Evolutionary conservation across 2,329 filamentous ascomycete genomes (phyloP).

Genomic region (Apiospora pterosperma): DNA sequence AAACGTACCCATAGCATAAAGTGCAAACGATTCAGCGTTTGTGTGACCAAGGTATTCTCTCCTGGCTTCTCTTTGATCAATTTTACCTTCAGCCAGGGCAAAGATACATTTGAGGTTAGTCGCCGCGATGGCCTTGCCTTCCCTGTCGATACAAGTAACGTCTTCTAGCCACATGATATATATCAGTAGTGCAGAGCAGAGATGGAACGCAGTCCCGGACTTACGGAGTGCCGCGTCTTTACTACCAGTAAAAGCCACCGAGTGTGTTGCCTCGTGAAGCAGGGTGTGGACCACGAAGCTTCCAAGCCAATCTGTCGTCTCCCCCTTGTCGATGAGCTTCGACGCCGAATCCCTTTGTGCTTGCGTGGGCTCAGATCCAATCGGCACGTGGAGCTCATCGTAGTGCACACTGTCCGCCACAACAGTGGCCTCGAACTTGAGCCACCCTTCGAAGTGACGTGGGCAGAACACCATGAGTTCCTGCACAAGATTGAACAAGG

Average conservation of each 20-base stretch:
- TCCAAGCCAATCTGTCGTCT: background rate
- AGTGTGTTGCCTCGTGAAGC: background rate
- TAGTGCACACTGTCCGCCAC: background rate
- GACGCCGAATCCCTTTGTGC: background rate
- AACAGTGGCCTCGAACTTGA: background rate
- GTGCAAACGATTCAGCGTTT: background rate
- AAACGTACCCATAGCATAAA: background rate
- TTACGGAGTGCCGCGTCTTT: too few relatives aligned
- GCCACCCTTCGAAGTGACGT: background rate
- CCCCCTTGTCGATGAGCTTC: background rate
- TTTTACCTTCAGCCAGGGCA: background rate
- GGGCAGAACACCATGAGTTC: background rate
- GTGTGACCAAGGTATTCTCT: background rate
- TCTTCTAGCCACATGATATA: background rate
- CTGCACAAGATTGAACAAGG: too few relatives aligned
- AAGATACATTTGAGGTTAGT: too few relatives aligned
- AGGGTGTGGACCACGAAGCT: background rate
- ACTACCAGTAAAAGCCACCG: background rate
- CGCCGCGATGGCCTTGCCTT: background rate
- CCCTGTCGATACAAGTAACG: background rate
- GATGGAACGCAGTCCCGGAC: too few relatives aligned
- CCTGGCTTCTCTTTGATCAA: background rate
- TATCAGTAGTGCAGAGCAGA: background rate
- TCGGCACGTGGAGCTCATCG: background rate
- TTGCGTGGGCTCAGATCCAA: background rate